Evolutionary conservation across 805 yeast genomes (phyloP).

Genomic region (Pichia sporocuriosa): DNA sequence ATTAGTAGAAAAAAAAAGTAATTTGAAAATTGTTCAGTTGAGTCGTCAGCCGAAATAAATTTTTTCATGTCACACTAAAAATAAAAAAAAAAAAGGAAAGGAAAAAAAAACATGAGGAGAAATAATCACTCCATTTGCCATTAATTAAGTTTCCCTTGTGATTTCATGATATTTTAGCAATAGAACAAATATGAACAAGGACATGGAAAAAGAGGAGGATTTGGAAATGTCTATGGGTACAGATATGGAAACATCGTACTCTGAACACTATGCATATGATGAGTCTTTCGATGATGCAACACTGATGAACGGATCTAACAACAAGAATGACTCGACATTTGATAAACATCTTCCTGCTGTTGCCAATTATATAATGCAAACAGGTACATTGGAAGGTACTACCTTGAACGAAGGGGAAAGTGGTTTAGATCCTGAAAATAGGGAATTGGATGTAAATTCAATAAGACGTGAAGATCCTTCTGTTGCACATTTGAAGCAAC

Average conservation of each 20-base stretch:
- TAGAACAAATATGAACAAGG: neutral
- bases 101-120: neutral
- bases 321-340: too few species aligned
- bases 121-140: conserved; percentile 8
- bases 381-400: conserved; percentile 24
- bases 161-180: neutral
- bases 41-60: conserved; percentile 24
- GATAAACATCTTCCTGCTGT: conserved; percentile 12
- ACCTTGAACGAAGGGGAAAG: conserved; percentile 24
- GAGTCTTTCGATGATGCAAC: conserved; percentile 8
- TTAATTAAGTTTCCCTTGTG: neutral
- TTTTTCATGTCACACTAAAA: neutral
- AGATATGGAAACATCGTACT: conserved; percentile 5
- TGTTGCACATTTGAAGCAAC: conserved; percentile 35
- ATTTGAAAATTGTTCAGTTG: conserved; percentile 50
- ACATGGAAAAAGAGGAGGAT: neutral
- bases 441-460: neutral
- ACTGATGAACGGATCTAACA: conserved; percentile 5
- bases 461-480: conserved; percentile 8
- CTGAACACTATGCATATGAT: conserved; percentile 5
- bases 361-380: conserved; percentile 18
- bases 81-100: too few species aligned
- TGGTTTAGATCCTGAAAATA: conserved; percentile 4
- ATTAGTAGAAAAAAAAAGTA: conserved; percentile 52
- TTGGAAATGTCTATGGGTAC: neutral